A percentile compares a stretch with the other conserved stretches of the same genome.
Conservation (phyloP, 164 flowering plant species). For the Piper longum region DNA sequence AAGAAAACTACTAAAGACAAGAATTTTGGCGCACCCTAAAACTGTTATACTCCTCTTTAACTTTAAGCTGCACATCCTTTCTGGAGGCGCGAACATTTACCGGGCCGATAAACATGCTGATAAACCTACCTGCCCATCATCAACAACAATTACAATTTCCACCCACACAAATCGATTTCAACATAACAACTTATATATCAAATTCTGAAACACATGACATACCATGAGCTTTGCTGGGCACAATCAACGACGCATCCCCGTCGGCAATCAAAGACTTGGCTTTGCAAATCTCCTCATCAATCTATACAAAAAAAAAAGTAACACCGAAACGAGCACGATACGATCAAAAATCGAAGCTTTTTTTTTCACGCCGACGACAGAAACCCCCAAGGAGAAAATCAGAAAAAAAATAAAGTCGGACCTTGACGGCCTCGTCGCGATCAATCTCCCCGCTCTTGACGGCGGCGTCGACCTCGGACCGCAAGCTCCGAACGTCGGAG, state of each 20-base stretch:
- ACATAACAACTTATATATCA: neutral
- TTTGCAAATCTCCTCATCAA: constrained; percentile 28
- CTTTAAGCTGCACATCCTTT: constrained; percentile 81
- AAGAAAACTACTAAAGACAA: neutral
- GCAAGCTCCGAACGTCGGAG: constrained; percentile 31
- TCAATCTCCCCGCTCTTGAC: constrained; percentile 20
- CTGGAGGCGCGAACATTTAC: constrained; percentile 70
- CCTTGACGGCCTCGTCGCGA: constrained; percentile 42
- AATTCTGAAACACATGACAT: neutral
- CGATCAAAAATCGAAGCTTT: too few relatives aligned
- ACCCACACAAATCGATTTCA: neutral
- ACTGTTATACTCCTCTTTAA: constrained; percentile 91
- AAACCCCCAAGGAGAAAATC: neutral
- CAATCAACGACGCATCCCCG: constrained; percentile 36
- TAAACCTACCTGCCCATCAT: constrained; percentile 40
- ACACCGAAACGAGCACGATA: neutral
- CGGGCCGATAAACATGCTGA: constrained; percentile 91
- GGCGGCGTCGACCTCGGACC: constrained; percentile 24
- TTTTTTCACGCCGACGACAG: neutral
- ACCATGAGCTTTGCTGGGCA: constrained; percentile 37
- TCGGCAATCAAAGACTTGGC: constrained; percentile 26
- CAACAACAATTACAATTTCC: neutral
- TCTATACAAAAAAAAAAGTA: constrained; percentile 8
- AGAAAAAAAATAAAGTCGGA: neutral
- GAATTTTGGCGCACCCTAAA: constrained; percentile 39